Base-by-base conservation (phyloP, 2,329 filamentous ascomycete species). In the Leptographium galeiforme region DNA sequence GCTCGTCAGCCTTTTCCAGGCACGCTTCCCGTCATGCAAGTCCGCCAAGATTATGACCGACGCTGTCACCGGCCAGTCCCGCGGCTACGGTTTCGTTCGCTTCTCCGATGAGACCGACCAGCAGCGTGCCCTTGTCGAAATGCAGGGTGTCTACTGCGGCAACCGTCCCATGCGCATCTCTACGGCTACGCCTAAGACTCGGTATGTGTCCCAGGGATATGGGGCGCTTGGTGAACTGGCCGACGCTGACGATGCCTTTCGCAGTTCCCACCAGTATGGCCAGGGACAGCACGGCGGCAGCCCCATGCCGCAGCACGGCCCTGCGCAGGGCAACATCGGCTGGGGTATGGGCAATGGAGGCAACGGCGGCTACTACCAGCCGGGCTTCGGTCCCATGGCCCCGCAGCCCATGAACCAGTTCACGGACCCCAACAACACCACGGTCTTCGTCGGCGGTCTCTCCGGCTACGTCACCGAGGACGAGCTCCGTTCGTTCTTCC, bases 11-110 rank as follows among this genome's bases (percentile, higher is more conserved):
- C 84, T 98, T 50, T 98, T 98, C 80, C 91, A 97, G 73, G 85
- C 84, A 65, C 89, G 91, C 57, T 98, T 95, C 77, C 86, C 87
- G 0, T 95, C 89, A 10, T 97, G 91, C 87, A 97, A 97, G 77
- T 95, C 89, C 40, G 93, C 93, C 65, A 98, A 98, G 79, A 98
- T 98, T 72, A 98, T 98, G 93, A 95, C 91, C 57, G 93, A 98
- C 65, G 91, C 93, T 57, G 93, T 97, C 72, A 95, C 87, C 59
- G 93, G 93, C 62, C 91, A 97, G 80, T 96, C 90, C 59, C 89
- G 93, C 58, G 93, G 93, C 54, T 98, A 98, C 65, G 93, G 93
- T 48, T 98, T 98, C 64, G 93, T 98, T 52, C 89, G 93, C 61
- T 98, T 98, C 74, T 89, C 89, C 51, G 89, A 95, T 61, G 91